Base-by-base conservation (phyloP, 768 basidiomycete genomes). In the Boletus pseudopeckii region DNA sequence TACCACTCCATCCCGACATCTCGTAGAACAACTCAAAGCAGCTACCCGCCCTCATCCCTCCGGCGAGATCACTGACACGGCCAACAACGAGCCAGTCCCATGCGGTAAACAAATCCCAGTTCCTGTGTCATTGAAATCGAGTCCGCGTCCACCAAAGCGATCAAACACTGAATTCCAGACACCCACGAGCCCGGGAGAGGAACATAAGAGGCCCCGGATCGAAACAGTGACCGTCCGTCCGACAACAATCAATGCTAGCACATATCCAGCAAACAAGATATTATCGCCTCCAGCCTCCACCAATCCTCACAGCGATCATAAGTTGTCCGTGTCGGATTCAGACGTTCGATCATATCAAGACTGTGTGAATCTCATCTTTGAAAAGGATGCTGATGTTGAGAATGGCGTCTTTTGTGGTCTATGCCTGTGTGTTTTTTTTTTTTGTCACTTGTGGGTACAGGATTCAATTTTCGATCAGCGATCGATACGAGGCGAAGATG, bases 391-490 rank as follows among this genome's bases (percentile, higher is more conserved):
- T 22, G 53, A 72, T 34, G 34, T 71, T 22, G 54, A 59, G 48
- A 39, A 65, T 40, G 69, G 67, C 13, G 48, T 62, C 13, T 72
- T 71, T 39, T 85, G 84, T 53, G 70, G 63, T 45, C 69, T 82
- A 34, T 86, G 84, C 77, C 59, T 69, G 84, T 82, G 50, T 66
- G 83, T 74, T 46, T 26, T 26, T 26, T 26, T 15, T 52, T 50
- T 42, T 24, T 36, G 7, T 49, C 13, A 13, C n/a, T 10, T 24
- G 4, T 20, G 30, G 20, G 7, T 5, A 15, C 15, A 40, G 28
- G 41, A 28, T 44, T 55, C 36, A 50, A 47, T 30, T 47, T 49
- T 34, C 33, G 7, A 37, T 46, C 40, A 71, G 69, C 15, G 58
- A 61, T 54, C 71, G 69, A 38, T 56, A 62, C 20, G 61, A 71